Percentiles rank a stretch among this genome's conserved stretches.
phyloP scores from a whole-genome alignment of 805 yeast species.

The Monosporozyma siamensis region DNA sequence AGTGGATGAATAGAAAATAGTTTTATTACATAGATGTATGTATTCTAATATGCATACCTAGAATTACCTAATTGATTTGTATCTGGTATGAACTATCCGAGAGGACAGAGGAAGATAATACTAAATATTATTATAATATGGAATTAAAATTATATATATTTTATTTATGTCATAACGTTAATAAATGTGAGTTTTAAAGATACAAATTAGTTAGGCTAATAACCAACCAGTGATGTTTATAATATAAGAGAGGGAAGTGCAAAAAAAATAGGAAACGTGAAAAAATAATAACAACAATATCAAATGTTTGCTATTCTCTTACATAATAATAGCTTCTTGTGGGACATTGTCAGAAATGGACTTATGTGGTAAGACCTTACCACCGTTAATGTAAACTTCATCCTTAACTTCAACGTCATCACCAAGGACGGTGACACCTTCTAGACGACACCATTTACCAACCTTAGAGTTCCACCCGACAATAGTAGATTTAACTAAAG shows the following conservation, averaged over 20 bases:
- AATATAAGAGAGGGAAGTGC: too few relatives aligned
- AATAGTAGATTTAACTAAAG: constrained; percentile 94
- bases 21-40: too few relatives aligned
- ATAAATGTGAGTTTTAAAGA: constrained; percentile 1
- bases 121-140: neutral
- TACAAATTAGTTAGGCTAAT: neutral
- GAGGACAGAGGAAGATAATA: too few relatives aligned
- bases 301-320: too few relatives aligned
- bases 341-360: constrained; percentile 93
- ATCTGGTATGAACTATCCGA: too few relatives aligned
- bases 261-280: too few relatives aligned
- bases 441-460: constrained; percentile 98
- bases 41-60: too few relatives aligned
- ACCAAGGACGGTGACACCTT: constrained; percentile 95
- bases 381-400: constrained; percentile 98
- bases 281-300: too few relatives aligned
- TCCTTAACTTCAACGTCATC: constrained; percentile 98
- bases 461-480: constrained; percentile 99
- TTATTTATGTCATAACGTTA: constrained; percentile 1
- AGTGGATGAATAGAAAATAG: neutral
- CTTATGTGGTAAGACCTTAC: constrained; percentile 98
- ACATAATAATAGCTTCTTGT: constrained; percentile 97
- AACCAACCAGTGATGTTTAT: neutral
- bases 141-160: neutral
- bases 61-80: too few relatives aligned